Base-by-base conservation (phyloP, 2,329 filamentous ascomycete genomes). In the Phialophora verrucosa region DNA sequence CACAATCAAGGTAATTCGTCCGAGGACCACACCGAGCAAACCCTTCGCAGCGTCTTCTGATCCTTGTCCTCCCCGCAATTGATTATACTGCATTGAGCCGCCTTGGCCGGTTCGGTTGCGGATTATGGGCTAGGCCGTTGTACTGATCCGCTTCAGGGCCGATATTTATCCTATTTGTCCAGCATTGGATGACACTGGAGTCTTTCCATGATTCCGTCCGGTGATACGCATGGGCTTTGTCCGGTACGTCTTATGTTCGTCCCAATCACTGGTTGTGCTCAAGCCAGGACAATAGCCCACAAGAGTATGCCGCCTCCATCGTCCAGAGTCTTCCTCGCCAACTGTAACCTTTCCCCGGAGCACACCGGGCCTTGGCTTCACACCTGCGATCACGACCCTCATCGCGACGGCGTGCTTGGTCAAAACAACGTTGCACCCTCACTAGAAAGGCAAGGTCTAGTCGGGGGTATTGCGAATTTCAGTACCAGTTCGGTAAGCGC, bases 121-220 rank as follows among this genome's bases (percentile, higher is more conserved):
- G 29, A n/a, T 17, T 35, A 31, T 44, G 7, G 38, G 17, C 53
- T 31, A 55, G 53, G 5, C 53, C 8, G 10, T 20, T 11, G 12
- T 32, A 4, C 47, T 31, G 25, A 59, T 55, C 62, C 25, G 50
- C 29, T 11, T 23, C 20, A 23, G 27, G 25, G 35, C 65, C 65
- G 65, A 67, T 50, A 27, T 67, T 67, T 67, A 61, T 51, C 65
- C 65, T 50, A 67, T 67, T 67, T 62, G 65, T 47, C 59, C 25
- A 25, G 11, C 44, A 32, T 23, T 38, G 7, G 53, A 7, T 3
- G 27, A 23, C 27, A 55, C 27, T 35, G 51, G 51, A n/a, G 27
- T 6, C 5, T 29, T 42, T 31, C 35, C 7, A 20, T 6, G 50
- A 53, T 35, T n/a, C 31, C 59, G 32, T 53, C 62, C 62, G 62